Evolutionary conservation across 257 asterid species (phyloP).

Genomic region (Jacaranda mimosifolia): DNA sequence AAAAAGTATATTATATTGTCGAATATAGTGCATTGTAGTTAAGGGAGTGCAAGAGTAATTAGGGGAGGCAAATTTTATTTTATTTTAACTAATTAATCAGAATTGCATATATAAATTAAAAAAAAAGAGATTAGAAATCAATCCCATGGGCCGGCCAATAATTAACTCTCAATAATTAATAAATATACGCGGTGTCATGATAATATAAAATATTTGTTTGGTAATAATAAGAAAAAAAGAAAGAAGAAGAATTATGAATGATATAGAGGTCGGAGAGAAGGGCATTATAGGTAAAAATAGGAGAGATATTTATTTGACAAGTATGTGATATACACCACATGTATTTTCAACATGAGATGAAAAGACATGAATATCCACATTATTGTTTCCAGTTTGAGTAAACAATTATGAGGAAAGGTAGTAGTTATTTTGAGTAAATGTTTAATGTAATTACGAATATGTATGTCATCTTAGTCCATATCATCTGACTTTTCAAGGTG

Average conservation of each 20-base stretch:
- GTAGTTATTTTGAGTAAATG: neutral
- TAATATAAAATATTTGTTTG: too few species aligned
- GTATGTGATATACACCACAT: conserved; percentile 15
- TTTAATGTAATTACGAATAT: neutral
- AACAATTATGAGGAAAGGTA: neutral
- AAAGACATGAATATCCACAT: conserved; percentile 2
- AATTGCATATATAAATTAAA: neutral
- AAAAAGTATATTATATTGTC: neutral
- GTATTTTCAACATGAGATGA: conserved; percentile 9
- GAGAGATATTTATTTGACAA: conserved; percentile 12
- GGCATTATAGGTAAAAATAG: neutral
- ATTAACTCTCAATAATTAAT: neutral
- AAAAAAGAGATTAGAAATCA: neutral
- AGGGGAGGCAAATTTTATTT: too few species aligned
- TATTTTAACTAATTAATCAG: too few species aligned
- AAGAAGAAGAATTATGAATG: too few species aligned
- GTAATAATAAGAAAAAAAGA: too few species aligned
- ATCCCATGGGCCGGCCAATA: neutral
- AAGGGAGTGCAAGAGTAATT: too few species aligned
- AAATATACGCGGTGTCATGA: neutral
- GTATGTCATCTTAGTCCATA: neutral
- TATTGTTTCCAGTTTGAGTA: neutral
- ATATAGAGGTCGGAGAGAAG: neutral
- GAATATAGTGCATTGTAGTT: neutral
- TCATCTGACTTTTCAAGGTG: neutral